Conservation (phyloP, 371 early-diverging fungal genomes). For the Zychaea mexicana region DNA sequence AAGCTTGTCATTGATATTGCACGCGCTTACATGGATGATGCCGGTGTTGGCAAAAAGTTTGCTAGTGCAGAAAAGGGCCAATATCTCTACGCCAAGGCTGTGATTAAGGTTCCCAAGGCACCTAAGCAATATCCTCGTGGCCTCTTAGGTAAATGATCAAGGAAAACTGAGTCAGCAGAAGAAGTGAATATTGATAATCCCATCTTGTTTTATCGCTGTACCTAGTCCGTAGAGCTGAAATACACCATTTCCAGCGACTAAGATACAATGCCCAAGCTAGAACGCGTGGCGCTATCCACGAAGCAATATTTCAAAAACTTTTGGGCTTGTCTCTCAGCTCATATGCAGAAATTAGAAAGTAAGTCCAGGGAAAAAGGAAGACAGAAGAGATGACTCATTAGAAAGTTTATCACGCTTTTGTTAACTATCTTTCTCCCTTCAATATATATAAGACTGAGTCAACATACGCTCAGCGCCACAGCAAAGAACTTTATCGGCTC, state of each 20-base stretch:
- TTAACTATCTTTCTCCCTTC: neutral
- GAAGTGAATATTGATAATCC: neutral
- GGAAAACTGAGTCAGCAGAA: neutral
- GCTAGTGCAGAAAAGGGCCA: slow-evolving; percentile 54
- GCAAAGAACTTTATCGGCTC: slow-evolving; percentile 60
- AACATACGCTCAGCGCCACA: slow-evolving; percentile 55
- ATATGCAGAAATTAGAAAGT: slow-evolving; percentile 80
- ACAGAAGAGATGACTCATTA: neutral
- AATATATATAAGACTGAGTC: slow-evolving; percentile 48
- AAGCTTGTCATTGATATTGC: slow-evolving; percentile 68
- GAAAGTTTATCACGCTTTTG: neutral
- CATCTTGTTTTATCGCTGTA: neutral
- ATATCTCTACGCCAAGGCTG: slow-evolving; percentile 63
- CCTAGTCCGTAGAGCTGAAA: slow-evolving; percentile 54
- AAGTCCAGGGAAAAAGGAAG: slow-evolving; percentile 8
- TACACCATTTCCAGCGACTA: slow-evolving; percentile 60
- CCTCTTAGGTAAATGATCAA: slow-evolving; percentile 32
- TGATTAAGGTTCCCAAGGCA: slow-evolving; percentile 44
- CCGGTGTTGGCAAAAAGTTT: slow-evolving; percentile 62
- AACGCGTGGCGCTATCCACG: slow-evolving; percentile 33
- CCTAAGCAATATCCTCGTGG: slow-evolving; percentile 56
- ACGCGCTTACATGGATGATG: slow-evolving; percentile 60
- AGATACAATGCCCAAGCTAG: slow-evolving; percentile 60
- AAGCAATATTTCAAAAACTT: slow-evolving; percentile 55
- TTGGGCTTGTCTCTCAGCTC: slow-evolving; percentile 68